phyloP scores from a whole-genome alignment of 2,329 filamentous ascomycete species.

The Fusarium begoniae region DNA sequence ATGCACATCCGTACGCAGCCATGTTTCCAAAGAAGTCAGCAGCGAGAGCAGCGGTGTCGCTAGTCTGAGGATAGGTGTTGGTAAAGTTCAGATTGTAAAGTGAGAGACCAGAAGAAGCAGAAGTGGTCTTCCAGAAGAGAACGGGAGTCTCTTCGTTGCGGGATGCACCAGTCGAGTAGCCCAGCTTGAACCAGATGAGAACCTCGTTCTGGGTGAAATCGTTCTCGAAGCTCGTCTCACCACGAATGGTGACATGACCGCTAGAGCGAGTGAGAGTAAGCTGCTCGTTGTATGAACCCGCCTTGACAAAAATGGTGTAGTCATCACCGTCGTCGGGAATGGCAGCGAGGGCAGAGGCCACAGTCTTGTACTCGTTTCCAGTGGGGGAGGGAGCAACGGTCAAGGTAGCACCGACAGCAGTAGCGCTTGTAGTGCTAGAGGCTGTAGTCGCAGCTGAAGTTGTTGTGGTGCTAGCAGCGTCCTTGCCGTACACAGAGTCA shows the following conservation, averaged over 20 bases:
- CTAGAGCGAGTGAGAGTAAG: slow-evolving; percentile 23
- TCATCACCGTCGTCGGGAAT: slow-evolving; percentile 43
- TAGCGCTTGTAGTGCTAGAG: slow-evolving; percentile 9
- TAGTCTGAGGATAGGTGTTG: slow-evolving; percentile 56
- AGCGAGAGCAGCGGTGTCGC: slow-evolving; percentile 54
- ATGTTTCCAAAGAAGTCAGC: slow-evolving; percentile 47
- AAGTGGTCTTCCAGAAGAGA: slow-evolving; percentile 57
- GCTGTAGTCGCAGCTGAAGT: slow-evolving; percentile 14
- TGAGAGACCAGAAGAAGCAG: slow-evolving; percentile 56
- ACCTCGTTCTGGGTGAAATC: slow-evolving; percentile 37
- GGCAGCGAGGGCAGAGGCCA: slow-evolving; percentile 55
- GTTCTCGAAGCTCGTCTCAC: slow-evolving; percentile 34
- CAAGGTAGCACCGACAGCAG: slow-evolving; percentile 6
- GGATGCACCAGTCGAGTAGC: slow-evolving; percentile 48
- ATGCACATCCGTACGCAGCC: slow-evolving; percentile 52
- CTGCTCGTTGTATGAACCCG: slow-evolving; percentile 37
- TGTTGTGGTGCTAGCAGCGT: neutral
- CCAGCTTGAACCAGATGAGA: slow-evolving; percentile 30
- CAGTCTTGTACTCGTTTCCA: slow-evolving; percentile 51
- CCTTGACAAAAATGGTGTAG: slow-evolving; percentile 39
- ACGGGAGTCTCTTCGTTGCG: slow-evolving; percentile 55
- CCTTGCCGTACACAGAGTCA: slow-evolving; percentile 38
- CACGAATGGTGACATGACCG: slow-evolving; percentile 31
- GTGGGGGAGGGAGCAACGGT: slow-evolving; percentile 48
- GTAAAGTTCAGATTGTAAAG: slow-evolving; percentile 68